Base-by-base conservation (phyloP, 805 yeast species). In the Debaryomyces prosopidis region DNA sequence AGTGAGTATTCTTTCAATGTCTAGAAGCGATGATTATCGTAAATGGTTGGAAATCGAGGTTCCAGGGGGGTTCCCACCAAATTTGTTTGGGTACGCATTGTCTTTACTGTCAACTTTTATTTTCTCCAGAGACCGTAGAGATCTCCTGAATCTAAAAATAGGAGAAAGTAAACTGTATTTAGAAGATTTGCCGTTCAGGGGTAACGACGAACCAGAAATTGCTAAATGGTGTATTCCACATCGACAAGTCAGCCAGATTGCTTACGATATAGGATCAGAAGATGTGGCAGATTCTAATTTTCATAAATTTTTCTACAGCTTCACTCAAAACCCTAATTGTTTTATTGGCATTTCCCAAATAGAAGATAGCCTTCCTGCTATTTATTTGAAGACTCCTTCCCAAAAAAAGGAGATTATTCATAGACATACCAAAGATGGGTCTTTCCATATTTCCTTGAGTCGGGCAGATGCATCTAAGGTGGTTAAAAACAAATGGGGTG, bases 181-280 rank as follows among this genome's bases (percentile, higher is more conserved):
- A 16, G 26, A 40, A 28, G 43, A 40, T 28, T 15, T 40, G 7
- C 36, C 36, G 3, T 7, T 31, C 8, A 16, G 43, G 4, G 14
- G 12, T 3, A 14, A 14, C 11, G 16, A 15, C 14, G 18, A 5
- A n/a, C 45, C 45, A 12, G 37, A 36, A 26, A 12, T 43, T 10
- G 45, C 45, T 4, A 23, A 17, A 5, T 43, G 45, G 45, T 14
- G n/a, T 2, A 30, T 43, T n/a, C 45, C 45, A 4, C 45, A 43
- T 37, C 20, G 45, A 12, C 45, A 43, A 31, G 36, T 43, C 9
- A 8, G 31, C 17, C 44, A 41, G 12, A 41, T 33, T 5, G 44
- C 44, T 6, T 41, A 14, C 15, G 44, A 41, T 27, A 7, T 41
- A 17, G 39, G 17, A 16, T 5, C 30, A 18, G 43, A 40, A 4